Base-by-base conservation (phyloP, 257 asterid genomes). In the Ajuga chamaepitys region DNA sequence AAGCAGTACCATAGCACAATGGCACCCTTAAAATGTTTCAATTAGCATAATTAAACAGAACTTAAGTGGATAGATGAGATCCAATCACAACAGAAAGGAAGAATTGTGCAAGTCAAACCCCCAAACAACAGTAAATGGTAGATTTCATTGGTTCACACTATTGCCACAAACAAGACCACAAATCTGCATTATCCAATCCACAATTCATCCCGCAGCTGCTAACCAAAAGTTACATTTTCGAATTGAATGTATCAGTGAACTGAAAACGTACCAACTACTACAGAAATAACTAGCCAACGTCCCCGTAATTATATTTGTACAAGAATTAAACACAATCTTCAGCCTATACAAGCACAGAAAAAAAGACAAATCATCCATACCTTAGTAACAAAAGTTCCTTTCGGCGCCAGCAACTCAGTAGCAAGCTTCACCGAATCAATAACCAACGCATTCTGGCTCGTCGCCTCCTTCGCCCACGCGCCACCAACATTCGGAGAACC, bases 401-500 rank as follows among this genome's bases (percentile, higher is more conserved):
- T 88, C 0, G 97, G 97, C 25, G 95, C 88, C 81, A 94, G 78
- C 17, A 94, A 62, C 69, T 86, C 93, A 1, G 87, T 62, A 4
- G 95, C 97, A 14, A 94, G 88, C 88, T 90, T 90, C 64, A 94
- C 86, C 4, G 97, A 86, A 58, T 94, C 99, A 40, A 94, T 79
- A 67, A 94, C 97, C 80, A 94, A 55, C 13, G 96, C 86, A 62
- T 85, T 90, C 89, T 94, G 96, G 76, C 82, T 80, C 6, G 91
- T 85, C 7, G 99, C 99, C 69, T 94, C 97, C 78, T 70, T 84
- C 7, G 96, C 84, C 99, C 97, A 90, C 48, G 99, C 96, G 0
- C 99, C 99, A 17, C 99, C 99, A 0, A 94, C 91, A 45, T 90
- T 90, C 2, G 96, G 96, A 8, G 95, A 88, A 1, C 99, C 99